These are phyloP conservation scores for Trichopus zeylanicus DNA, from an alignment of 116 monocot genomes.

Conservation along the genomic window DNA sequence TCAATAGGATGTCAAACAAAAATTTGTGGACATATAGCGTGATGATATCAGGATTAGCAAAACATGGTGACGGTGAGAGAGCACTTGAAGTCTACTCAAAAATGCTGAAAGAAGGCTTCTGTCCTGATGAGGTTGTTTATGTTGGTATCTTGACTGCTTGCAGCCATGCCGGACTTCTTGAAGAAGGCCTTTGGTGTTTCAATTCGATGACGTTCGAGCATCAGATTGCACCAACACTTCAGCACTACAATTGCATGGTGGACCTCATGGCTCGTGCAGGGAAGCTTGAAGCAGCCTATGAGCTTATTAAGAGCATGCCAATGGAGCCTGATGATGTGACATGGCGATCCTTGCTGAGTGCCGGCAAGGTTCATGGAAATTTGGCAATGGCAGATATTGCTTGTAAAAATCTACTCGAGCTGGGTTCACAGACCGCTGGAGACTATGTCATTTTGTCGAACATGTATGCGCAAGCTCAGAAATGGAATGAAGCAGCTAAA, in stretches of 20 bases:
- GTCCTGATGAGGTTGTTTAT: conserved; percentile 53
- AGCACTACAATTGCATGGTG: conserved; percentile 73
- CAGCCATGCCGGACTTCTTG: conserved; percentile 45
- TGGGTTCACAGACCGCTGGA: conserved; percentile 28
- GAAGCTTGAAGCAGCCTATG: conserved; percentile 36
- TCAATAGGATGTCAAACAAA: conserved; percentile 34
- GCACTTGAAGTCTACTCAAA: conserved; percentile 33
- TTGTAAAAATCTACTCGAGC: conserved; percentile 18
- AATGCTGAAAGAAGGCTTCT: conserved; percentile 46
- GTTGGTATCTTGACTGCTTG: conserved; percentile 65
- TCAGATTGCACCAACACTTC: conserved; percentile 28
- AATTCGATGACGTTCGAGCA: conserved; percentile 52
- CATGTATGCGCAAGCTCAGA: conserved; percentile 32
- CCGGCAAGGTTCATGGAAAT: conserved; percentile 38
- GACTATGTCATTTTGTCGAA: conserved; percentile 59
- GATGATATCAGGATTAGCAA: conserved; percentile 62
- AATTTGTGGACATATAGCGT: conserved; percentile 56
- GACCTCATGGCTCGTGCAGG: conserved; percentile 57
- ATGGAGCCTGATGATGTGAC: conserved; percentile 28
- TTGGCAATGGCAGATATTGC: conserved; percentile 42
- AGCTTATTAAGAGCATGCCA: conserved; percentile 42
- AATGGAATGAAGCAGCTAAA: conserved; percentile 39
- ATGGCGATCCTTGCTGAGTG: conserved; percentile 65
- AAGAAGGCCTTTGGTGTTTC: conserved; percentile 51
- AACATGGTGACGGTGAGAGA: conserved; percentile 43